phyloP scores from a whole-genome alignment of 805 yeast genomes.

The Suhomyces sp. region DNA sequence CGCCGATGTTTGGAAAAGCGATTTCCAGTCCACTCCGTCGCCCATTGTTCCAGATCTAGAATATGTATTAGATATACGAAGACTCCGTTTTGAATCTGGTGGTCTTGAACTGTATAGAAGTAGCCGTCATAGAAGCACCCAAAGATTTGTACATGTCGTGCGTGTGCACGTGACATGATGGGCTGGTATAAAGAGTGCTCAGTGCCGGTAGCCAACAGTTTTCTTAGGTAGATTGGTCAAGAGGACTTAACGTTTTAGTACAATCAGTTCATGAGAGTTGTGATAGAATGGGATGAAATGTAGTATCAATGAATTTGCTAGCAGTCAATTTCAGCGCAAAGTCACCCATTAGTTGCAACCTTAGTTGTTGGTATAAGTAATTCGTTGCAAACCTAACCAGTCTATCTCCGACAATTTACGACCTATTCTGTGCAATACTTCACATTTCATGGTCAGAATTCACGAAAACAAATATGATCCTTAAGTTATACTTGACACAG shows the following conservation, averaged over 20 bases:
- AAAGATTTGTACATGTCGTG: neutral
- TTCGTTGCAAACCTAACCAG: neutral
- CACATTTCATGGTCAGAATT: neutral
- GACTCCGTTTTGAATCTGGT: neutral
- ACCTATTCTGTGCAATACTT: neutral
- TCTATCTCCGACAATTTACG: neutral
- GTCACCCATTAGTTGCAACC: neutral
- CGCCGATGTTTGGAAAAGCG: slow-evolving; percentile 15
- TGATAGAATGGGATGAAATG: neutral
- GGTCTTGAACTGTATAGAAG: neutral
- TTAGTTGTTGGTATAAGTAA: neutral
- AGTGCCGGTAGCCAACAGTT: neutral
- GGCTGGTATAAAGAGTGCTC: no score
- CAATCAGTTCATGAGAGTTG: no score
- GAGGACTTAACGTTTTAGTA: neutral
- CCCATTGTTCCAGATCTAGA: neutral
- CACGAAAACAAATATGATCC: neutral
- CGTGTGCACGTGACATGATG: neutral
- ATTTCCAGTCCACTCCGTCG: neutral
- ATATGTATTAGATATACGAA: neutral
- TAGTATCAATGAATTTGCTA: neutral
- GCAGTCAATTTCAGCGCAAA: no score
- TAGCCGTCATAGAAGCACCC: neutral
- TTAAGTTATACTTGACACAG: neutral
- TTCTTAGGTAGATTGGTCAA: no score